phyloP scores from a whole-genome alignment of 257 asterid genomes.

The Oldenlandia corymbosa region DNA sequence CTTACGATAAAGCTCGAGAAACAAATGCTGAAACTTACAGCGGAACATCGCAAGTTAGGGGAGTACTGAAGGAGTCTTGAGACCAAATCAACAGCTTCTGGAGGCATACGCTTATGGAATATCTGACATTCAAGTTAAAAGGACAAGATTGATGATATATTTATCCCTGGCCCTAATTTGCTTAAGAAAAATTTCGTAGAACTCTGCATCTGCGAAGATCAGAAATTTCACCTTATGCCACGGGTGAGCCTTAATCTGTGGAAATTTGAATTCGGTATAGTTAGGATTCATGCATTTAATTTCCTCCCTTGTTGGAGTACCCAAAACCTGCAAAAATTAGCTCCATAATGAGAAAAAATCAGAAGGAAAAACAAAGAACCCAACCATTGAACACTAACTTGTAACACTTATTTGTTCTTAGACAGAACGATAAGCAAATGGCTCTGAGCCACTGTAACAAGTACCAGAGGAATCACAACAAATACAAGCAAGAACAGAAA shows the following conservation, averaged over 20 bases:
- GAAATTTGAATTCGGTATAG: conserved; percentile 52
- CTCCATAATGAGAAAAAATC: neutral
- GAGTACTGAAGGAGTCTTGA: conserved; percentile 59
- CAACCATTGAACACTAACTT: neutral
- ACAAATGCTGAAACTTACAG: conserved; percentile 33
- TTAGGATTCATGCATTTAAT: conserved; percentile 65
- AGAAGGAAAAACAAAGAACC: neutral
- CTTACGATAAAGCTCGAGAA: too few species aligned
- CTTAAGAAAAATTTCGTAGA: neutral
- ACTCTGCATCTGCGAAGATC: neutral
- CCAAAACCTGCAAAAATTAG: conserved; percentile 41
- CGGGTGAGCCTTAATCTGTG: conserved; percentile 63
- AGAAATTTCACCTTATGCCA: conserved; percentile 49
- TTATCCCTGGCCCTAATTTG: neutral
- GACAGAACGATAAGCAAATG: too few species aligned
- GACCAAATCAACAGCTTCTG: conserved; percentile 61
- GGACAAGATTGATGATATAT: neutral
- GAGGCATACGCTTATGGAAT: conserved; percentile 58
- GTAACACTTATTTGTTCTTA: neutral
- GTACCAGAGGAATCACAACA: neutral
- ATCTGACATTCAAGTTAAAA: conserved; percentile 26
- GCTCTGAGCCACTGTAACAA: neutral
- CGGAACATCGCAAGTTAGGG: conserved; percentile 49
- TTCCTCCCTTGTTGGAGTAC: conserved; percentile 63
- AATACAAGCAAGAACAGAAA: neutral